phyloP scores from a whole-genome alignment of 108 stramenopile genomes.

The Pseudonitzschia multistriata region DNA sequence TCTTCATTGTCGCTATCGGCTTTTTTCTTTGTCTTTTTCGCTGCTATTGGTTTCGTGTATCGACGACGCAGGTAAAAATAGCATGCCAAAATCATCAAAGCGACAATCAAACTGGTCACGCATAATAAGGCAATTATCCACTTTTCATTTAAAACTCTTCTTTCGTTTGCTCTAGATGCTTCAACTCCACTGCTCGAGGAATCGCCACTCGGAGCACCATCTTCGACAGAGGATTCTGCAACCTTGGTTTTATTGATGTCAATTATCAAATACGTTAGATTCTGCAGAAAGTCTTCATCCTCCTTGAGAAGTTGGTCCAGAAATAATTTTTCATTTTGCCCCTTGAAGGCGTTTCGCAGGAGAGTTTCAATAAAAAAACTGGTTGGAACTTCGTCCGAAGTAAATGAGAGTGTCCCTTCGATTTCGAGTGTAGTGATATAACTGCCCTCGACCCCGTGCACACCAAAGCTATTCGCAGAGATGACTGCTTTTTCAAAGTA shows the following conservation, averaged over 20 bases:
- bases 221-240: slow-evolving; percentile 1
- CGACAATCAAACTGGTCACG: neutral
- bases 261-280: slow-evolving; percentile 31
- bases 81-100: neutral
- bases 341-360: slow-evolving; percentile 34
- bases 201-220: neutral
- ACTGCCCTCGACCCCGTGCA: slow-evolving; percentile 29
- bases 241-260: slow-evolving; percentile 21
- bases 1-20: neutral
- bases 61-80: neutral
- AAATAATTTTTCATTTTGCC: slow-evolving; percentile 25
- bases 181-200: neutral
- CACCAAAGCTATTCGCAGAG: slow-evolving; percentile 19
- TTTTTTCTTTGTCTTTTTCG: neutral
- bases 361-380: slow-evolving; percentile 14
- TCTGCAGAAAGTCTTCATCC: slow-evolving; percentile 23
- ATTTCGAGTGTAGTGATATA: slow-evolving; percentile 31
- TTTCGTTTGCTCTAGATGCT: neutral
- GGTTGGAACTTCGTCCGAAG: slow-evolving; percentile 16
- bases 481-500: slow-evolving; percentile 22
- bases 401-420: slow-evolving; percentile 24
- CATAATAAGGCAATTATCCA: neutral
- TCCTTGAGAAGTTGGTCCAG: slow-evolving; percentile 14
- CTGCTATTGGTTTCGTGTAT: neutral
- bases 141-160: neutral